Conservation (phyloP, 306 rosid genomes). For the Vigna angularis region DNA sequence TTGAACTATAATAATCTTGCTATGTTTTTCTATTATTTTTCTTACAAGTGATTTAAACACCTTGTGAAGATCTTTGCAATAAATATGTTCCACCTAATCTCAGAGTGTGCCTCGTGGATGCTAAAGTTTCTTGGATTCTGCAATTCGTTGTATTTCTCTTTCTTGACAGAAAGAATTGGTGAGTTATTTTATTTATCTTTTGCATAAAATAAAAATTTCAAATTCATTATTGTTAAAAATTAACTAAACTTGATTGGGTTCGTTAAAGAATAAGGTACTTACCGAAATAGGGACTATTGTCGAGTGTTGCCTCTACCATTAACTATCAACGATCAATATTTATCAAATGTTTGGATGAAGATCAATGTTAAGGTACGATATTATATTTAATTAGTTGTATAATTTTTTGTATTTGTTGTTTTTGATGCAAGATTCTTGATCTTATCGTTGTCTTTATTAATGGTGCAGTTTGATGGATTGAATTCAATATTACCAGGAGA, state of each 20-base stretch:
- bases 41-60: slow-evolving; percentile 42
- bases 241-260: slow-evolving; percentile 55
- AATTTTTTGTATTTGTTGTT: too few species aligned
- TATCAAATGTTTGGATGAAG: slow-evolving; percentile 82
- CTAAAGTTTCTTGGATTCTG: slow-evolving; percentile 69
- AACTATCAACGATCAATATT: slow-evolving; percentile 81
- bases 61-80: too few species aligned
- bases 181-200: slow-evolving; percentile 1
- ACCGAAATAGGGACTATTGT: slow-evolving; percentile 76
- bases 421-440: too few species aligned
- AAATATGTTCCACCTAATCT: too few species aligned
- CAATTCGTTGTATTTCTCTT: slow-evolving; percentile 72
- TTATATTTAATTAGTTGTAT: too few species aligned
- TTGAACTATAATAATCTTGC: neutral
- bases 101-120: too few species aligned
- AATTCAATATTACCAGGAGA: too few species aligned
- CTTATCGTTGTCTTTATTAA: too few species aligned
- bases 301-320: slow-evolving; percentile 76
- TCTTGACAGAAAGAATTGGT: slow-evolving; percentile 94
- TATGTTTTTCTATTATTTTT: slow-evolving; percentile 6
- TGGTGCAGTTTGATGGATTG: too few species aligned
- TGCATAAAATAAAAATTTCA: neutral
- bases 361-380: slow-evolving; percentile 68
- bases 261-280: slow-evolving; percentile 83
- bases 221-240: neutral